phyloP scores from a whole-genome alignment of 257 asterid species.

The Solanum appendiculatum region DNA sequence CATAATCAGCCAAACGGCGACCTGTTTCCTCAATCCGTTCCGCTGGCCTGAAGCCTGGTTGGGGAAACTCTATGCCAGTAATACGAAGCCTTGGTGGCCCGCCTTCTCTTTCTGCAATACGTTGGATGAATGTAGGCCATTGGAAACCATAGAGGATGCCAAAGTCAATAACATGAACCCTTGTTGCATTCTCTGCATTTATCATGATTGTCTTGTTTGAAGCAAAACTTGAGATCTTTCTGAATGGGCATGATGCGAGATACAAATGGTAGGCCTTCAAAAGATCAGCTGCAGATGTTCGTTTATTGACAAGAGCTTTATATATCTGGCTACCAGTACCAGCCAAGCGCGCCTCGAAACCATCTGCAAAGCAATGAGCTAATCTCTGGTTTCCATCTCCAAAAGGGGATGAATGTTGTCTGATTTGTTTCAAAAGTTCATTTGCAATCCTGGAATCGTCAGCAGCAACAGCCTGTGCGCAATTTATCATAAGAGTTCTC shows the following conservation, averaged over 20 bases:
- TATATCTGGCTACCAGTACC: slow-evolving; percentile 52
- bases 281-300: slow-evolving; percentile 34
- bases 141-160: slow-evolving; percentile 69
- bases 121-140: slow-evolving; percentile 51
- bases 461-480: slow-evolving; percentile 60
- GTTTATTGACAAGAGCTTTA: slow-evolving; percentile 26
- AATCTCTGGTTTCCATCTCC: slow-evolving; percentile 63
- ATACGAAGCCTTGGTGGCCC: slow-evolving; percentile 63
- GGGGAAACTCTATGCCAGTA: slow-evolving; percentile 69
- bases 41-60: slow-evolving; percentile 64
- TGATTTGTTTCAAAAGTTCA: slow-evolving; percentile 39
- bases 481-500: slow-evolving; percentile 40
- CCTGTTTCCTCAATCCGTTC: slow-evolving; percentile 60
- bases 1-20: slow-evolving; percentile 44
- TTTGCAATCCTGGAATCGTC: slow-evolving; percentile 26
- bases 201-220: slow-evolving; percentile 34
- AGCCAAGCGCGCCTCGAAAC: slow-evolving; percentile 53
- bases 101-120: slow-evolving; percentile 33
- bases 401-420: slow-evolving; percentile 41
- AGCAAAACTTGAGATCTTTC: slow-evolving; percentile 26
- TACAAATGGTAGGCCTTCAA: slow-evolving; percentile 54
- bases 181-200: slow-evolving; percentile 15
- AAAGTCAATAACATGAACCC: slow-evolving; percentile 51
- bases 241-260: slow-evolving; percentile 46
- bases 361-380: slow-evolving; percentile 52